These are phyloP conservation scores for Hippophae rhamnoides DNA, from an alignment of 306 rosid species.

Conservation along the genomic window DNA sequence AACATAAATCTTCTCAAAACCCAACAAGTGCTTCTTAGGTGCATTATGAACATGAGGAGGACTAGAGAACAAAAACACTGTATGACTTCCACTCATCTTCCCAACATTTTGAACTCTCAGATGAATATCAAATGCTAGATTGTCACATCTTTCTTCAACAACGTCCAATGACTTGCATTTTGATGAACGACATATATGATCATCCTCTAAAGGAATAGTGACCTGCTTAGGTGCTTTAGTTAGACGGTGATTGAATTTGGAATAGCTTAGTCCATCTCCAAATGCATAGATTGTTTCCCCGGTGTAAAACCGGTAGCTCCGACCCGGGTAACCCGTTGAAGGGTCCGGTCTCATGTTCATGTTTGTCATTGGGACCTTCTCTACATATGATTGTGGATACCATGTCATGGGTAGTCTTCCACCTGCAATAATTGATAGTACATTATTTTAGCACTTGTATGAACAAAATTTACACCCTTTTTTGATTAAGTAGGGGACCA, in stretches of 20 bases:
- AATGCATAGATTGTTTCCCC: slow-evolving; percentile 76
- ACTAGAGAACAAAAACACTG: slow-evolving; percentile 52
- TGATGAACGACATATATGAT: slow-evolving; percentile 52
- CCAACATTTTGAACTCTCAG: slow-evolving; percentile 63
- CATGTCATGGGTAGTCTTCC: slow-evolving; percentile 96
- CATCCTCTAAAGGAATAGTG: slow-evolving; percentile 51
- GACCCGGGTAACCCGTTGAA: slow-evolving; percentile 67
- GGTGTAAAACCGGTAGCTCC: slow-evolving; percentile 74
- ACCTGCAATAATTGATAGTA: slow-evolving; percentile 34
- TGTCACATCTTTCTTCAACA: slow-evolving; percentile 44
- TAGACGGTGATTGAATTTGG: slow-evolving; percentile 43
- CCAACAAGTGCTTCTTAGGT: slow-evolving; percentile 72
- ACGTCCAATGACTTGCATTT: slow-evolving; percentile 64
- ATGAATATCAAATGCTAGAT: slow-evolving; percentile 53
- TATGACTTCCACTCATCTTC: slow-evolving; percentile 48
- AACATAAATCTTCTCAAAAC: slow-evolving; percentile 61
- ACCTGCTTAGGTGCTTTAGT: slow-evolving; percentile 52
- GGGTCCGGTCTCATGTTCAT: slow-evolving; percentile 95
- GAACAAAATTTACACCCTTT: too few species aligned
- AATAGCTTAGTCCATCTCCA: slow-evolving; percentile 79
- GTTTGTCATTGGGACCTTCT: slow-evolving; percentile 82
- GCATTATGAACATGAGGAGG: slow-evolving; percentile 73
- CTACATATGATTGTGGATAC: slow-evolving; percentile 89
- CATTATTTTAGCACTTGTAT: neutral
- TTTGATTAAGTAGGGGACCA: too few species aligned